These are phyloP conservation scores for Hordeum pubiflorum DNA, from an alignment of 202 grass and related monocot genomes.

Conservation along the genomic window DNA sequence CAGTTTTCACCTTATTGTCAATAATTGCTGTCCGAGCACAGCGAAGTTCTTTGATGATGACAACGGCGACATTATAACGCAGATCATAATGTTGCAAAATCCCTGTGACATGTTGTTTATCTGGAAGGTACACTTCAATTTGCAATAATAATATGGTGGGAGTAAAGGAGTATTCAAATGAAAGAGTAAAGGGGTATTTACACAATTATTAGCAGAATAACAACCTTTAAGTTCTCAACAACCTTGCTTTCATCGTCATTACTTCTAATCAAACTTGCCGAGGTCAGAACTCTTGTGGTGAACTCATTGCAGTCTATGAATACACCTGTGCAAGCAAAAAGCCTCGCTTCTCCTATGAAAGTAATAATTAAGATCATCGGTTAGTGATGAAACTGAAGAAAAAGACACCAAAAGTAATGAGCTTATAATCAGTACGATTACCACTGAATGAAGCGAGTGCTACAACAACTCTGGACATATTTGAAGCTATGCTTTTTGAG, in stretches of 20 bases:
- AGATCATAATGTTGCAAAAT: background rate
- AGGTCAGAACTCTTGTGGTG: background rate
- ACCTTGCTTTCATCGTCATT: background rate
- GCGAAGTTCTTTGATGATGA: background rate
- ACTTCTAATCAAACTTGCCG: background rate
- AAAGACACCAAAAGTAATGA: background rate
- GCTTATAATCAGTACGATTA: background rate
- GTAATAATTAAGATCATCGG: background rate
- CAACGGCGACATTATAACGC: background rate
- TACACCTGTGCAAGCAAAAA: conserved; percentile 5
- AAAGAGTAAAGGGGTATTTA: background rate
- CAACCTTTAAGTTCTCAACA: background rate
- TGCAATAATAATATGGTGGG: background rate
- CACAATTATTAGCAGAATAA: background rate
- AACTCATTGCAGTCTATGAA: background rate
- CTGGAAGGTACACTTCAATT: background rate
- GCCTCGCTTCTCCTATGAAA: background rate
- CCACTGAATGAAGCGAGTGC: background rate
- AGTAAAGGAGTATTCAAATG: background rate
- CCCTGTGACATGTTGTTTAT: background rate
- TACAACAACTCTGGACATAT: background rate
- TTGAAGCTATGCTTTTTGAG: background rate
- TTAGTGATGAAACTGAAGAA: background rate
- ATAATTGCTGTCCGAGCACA: background rate
- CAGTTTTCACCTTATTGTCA: background rate